Evolutionary conservation across 495 filamentous ascomycete species (phyloP).

Genomic region (Xylaria grammica): DNA sequence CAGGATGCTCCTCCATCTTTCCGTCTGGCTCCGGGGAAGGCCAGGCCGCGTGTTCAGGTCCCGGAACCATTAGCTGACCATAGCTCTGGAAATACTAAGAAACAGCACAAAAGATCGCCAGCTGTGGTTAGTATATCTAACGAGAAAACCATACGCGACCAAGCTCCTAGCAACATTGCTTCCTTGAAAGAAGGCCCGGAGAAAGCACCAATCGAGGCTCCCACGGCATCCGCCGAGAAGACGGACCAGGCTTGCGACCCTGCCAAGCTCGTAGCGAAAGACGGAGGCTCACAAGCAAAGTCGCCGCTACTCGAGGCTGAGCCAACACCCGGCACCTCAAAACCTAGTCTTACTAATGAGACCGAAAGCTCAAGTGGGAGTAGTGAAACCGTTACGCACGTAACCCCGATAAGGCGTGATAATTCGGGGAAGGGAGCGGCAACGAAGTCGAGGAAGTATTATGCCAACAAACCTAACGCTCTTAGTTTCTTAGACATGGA

Average conservation of each 20-base stretch:
- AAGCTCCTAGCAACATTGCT: not conserved
- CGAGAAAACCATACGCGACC: constrained; percentile 10
- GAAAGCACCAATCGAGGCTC: not conserved
- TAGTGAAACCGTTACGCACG: constrained; percentile 42
- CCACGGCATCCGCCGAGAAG: not conserved
- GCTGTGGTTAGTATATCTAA: constrained; percentile 23
- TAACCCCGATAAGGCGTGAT: constrained; percentile 29
- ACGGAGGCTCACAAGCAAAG: constrained; percentile 8
- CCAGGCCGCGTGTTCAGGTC: constrained; percentile 29
- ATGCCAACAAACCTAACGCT: constrained; percentile 30
- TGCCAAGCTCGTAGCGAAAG: constrained; percentile 6
- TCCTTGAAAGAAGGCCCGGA: not conserved
- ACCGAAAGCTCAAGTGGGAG: constrained; percentile 43
- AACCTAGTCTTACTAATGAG: constrained; percentile 6
- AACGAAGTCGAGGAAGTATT: constrained; percentile 35
- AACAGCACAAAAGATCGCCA: constrained; percentile 26
- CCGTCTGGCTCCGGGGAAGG: constrained; percentile 20
- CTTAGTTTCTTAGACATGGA: constrained; percentile 42
- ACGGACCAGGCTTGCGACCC: not conserved
- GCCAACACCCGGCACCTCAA: not conserved
- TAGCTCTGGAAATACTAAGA: constrained; percentile 23
- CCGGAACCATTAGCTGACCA: constrained; percentile 25
- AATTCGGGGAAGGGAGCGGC: constrained; percentile 35
- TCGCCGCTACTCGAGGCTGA: constrained; percentile 20
- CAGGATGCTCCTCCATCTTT: not conserved